A percentile compares a stretch with the other conserved stretches of the same genome.
Conservation (phyloP, 345 rosid genomes). For the Acer yangbiense region DNA sequence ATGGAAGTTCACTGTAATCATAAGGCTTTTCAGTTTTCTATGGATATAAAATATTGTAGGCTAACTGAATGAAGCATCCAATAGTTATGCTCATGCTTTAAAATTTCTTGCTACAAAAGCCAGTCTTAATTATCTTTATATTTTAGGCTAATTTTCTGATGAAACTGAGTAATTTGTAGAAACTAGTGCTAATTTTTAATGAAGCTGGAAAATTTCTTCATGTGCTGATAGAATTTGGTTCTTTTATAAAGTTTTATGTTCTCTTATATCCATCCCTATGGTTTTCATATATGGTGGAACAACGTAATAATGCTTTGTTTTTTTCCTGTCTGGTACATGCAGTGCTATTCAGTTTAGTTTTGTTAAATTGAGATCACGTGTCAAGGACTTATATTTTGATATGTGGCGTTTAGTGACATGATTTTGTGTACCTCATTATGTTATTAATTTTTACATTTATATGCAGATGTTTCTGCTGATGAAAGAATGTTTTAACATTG, state of each 20-base stretch:
- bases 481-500: slow-evolving; percentile 10
- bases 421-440: not conserved
- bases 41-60: not conserved
- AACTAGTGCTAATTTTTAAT: not conserved
- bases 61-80: not conserved
- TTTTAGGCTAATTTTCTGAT: not conserved
- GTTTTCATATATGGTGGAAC: not conserved
- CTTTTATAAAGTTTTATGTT: not conserved
- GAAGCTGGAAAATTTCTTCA: not conserved
- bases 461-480: not conserved
- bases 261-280: not conserved
- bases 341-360: not conserved
- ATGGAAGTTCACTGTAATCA: not conserved
- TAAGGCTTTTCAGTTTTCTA: not conserved
- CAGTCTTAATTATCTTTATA: too few species aligned
- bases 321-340: not conserved
- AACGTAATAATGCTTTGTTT: not conserved
- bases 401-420: not conserved
- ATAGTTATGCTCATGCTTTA: not conserved
- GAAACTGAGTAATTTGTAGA: not conserved
- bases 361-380: not conserved
- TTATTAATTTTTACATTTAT: not conserved
- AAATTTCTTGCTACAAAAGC: not conserved
- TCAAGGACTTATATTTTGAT: not conserved
- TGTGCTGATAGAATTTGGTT: slow-evolving; percentile 8